These are phyloP conservation scores for Carex scoparia DNA, from an alignment of 176 grass and related monocot species.

Conservation along the genomic window DNA sequence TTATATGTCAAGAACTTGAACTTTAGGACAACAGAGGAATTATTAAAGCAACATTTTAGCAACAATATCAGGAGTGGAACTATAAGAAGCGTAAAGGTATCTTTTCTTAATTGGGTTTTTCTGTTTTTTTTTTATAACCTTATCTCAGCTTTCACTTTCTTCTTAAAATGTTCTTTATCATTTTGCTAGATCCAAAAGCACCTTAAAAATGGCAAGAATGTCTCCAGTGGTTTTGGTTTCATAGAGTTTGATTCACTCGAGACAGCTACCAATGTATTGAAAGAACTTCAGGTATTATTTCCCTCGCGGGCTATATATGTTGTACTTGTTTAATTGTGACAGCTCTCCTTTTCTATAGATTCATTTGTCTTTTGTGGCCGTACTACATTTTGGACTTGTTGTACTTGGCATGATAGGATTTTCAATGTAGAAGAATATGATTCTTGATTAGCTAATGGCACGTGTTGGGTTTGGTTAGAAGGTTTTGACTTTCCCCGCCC, in stretches of 20 bases:
- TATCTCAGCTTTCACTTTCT: slow-evolving; percentile 22
- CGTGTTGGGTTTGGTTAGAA: neutral
- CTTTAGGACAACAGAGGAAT: slow-evolving; percentile 85
- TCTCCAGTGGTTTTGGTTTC: slow-evolving; percentile 95
- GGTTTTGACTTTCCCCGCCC: neutral
- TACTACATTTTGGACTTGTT: neutral
- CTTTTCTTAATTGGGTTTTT: slow-evolving; percentile 16
- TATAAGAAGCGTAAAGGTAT: slow-evolving; percentile 86
- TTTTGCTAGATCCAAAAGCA: slow-evolving; percentile 75
- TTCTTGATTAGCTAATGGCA: neutral
- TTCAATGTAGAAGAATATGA: neutral
- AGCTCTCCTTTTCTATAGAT: neutral
- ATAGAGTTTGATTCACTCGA: slow-evolving; percentile 92
- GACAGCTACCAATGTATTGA: slow-evolving; percentile 77
- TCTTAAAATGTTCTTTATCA: slow-evolving; percentile 9
- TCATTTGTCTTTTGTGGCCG: neutral
- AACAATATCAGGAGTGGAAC: slow-evolving; percentile 57
- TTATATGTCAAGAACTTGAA: slow-evolving; percentile 96
- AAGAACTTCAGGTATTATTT: slow-evolving; percentile 70
- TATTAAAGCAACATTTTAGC: slow-evolving; percentile 69
- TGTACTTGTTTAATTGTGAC: neutral
- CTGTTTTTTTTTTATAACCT: neutral
- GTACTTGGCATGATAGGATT: neutral
- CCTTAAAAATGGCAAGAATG: slow-evolving; percentile 77
- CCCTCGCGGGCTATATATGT: neutral